Evolutionary conservation across 768 basidiomycete species (phyloP).

Genomic region (Boletales sp.): DNA sequence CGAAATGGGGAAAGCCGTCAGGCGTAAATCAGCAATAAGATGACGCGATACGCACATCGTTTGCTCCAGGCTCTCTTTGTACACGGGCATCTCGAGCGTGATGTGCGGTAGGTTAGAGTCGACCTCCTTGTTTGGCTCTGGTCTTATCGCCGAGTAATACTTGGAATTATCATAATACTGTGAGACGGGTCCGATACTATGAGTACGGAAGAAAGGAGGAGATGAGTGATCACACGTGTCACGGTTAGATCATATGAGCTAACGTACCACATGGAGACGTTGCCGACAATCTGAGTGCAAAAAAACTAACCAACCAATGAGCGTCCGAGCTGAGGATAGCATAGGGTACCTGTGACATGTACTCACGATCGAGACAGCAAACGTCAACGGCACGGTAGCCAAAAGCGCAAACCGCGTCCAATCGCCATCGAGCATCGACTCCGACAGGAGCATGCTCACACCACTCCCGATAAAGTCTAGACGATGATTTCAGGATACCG

Average conservation of each 20-base stretch:
- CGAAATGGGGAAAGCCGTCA: not conserved
- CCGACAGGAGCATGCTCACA: slow-evolving; percentile 52
- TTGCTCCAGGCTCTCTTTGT: slow-evolving; percentile 80
- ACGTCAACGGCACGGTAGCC: slow-evolving; percentile 62
- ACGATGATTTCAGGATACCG: slow-evolving; percentile 1
- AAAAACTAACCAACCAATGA: slow-evolving; percentile 54
- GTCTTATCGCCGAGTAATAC: slow-evolving; percentile 73
- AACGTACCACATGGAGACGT: slow-evolving; percentile 60
- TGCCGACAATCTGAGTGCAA: slow-evolving; percentile 62
- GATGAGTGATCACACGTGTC: not conserved
- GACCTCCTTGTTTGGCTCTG: slow-evolving; percentile 58
- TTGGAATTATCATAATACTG: slow-evolving; percentile 83
- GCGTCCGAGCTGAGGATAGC: not conserved
- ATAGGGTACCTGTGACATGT: not conserved
- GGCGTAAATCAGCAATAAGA: not conserved
- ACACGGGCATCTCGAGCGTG: slow-evolving; percentile 82
- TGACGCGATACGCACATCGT: slow-evolving; percentile 60
- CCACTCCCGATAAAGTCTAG: slow-evolving; percentile 72
- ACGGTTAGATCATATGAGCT: not conserved
- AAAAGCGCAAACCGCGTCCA: slow-evolving; percentile 65
- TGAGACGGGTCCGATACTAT: slow-evolving; percentile 75
- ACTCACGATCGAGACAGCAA: slow-evolving; percentile 73
- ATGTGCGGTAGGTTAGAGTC: slow-evolving; percentile 69
- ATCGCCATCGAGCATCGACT: slow-evolving; percentile 63
- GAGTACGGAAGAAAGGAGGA: not conserved